Conservation (phyloP, 139 green algal genomes). For the Protoeuglena noctilucae region DNA sequence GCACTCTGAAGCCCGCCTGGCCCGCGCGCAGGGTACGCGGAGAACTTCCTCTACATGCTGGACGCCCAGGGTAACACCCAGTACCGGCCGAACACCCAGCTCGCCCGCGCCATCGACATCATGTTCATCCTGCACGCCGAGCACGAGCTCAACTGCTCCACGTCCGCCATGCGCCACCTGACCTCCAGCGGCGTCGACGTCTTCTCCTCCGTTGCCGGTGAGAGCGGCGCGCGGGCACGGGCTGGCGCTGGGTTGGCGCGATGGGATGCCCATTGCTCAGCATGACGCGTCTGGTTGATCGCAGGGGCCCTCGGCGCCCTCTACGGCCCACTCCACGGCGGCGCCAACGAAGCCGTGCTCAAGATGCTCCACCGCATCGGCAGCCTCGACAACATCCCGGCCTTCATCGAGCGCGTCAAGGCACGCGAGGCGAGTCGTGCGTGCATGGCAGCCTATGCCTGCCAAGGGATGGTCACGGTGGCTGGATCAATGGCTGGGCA, state of each 20-base stretch:
- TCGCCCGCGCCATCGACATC: constrained; percentile 30
- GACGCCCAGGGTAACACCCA: constrained; percentile 19
- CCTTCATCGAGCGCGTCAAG: not conserved
- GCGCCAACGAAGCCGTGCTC: constrained; percentile 50
- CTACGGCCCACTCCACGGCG: constrained; percentile 51
- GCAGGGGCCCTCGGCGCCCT: constrained; percentile 44
- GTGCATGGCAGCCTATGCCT: too few relatives aligned
- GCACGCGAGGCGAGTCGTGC: too few relatives aligned
- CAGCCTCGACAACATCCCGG: constrained; percentile 17
- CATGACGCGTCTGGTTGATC: too few relatives aligned
- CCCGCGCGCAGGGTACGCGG: too few relatives aligned
- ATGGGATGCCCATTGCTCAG: too few relatives aligned
- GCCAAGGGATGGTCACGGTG: constrained; percentile 27
- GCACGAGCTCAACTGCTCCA: constrained; percentile 54
- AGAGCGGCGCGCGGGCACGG: too few relatives aligned
- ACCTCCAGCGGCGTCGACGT: constrained; percentile 47
- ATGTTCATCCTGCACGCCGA: constrained; percentile 56
- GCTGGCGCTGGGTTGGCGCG: too few relatives aligned
- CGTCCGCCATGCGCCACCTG: constrained; percentile 33
- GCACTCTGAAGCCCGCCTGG: too few relatives aligned
- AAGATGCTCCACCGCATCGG: constrained; percentile 19
- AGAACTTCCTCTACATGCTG: constrained; percentile 55
- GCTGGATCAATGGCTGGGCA: constrained; percentile 37
- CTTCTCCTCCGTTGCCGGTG: constrained; percentile 49
- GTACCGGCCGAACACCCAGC: constrained; percentile 33